Evolutionary conservation across 176 grass and related monocot species (phyloP).

Genomic region (Oryza coarctata): DNA sequence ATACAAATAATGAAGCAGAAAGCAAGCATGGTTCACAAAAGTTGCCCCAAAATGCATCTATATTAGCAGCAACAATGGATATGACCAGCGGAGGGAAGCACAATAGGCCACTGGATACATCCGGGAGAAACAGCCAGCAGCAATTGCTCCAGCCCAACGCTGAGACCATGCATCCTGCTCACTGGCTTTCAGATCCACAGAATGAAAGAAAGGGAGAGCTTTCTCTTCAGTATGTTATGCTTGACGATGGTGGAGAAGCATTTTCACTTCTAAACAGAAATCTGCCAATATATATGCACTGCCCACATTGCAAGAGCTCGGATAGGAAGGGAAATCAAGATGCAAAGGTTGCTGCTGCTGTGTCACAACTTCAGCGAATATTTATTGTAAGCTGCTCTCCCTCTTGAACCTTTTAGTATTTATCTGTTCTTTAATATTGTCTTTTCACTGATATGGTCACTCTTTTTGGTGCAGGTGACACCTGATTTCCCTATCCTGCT

Average conservation of each 20-base stretch:
- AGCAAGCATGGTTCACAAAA: constrained; percentile 44
- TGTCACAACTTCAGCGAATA: constrained; percentile 90
- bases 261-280: constrained; percentile 87
- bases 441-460: constrained; percentile 23
- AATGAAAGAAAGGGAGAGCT: constrained; percentile 41
- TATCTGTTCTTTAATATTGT: constrained; percentile 6
- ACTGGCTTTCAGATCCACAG: constrained; percentile 38
- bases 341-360: constrained; percentile 57
- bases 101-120: constrained; percentile 38
- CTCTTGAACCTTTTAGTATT: constrained; percentile 1
- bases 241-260: constrained; percentile 72
- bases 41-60: constrained; percentile 44
- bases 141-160: constrained; percentile 26
- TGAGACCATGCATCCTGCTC: constrained; percentile 19
- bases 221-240: constrained; percentile 45
- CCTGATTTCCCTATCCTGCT: constrained; percentile 78
- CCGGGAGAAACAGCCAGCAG: constrained; percentile 50
- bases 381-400: constrained; percentile 68
- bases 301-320: constrained; percentile 75
- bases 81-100: constrained; percentile 38
- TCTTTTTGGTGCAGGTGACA: constrained; percentile 60
- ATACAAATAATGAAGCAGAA: constrained; percentile 47
- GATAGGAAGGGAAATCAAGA: constrained; percentile 55
- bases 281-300: constrained; percentile 94
- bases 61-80: constrained; percentile 12